Evolutionary conservation across 306 rosid genomes (phyloP).

Genomic region (Lathyrus tuberosus): DNA sequence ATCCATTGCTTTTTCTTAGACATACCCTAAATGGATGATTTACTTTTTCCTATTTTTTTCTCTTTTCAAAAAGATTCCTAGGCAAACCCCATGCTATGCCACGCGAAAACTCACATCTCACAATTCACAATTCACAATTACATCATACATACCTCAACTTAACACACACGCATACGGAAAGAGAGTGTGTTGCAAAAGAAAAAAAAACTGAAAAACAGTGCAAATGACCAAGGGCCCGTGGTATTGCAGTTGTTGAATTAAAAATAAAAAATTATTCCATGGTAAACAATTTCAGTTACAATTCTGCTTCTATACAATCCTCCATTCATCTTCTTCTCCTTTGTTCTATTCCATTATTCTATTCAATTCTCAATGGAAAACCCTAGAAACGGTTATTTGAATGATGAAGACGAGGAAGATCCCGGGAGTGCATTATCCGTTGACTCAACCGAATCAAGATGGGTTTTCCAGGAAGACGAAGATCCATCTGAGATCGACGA

Average conservation of each 20-base stretch:
- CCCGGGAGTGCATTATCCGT: constrained; percentile 39
- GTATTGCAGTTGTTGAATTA: not conserved
- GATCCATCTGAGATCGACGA: constrained; percentile 48
- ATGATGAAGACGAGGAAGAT: constrained; percentile 12
- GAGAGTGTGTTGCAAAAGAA: not conserved
- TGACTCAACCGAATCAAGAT: constrained; percentile 48
- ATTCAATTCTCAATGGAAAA: not conserved
- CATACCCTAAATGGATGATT: too few species aligned
- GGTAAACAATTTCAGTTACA: not conserved
- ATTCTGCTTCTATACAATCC: not conserved
- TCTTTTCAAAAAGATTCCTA: not conserved
- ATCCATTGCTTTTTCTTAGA: too few species aligned
- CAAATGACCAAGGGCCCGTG: not conserved
- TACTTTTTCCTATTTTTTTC: not conserved
- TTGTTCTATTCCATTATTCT: not conserved
- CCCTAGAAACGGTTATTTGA: constrained; percentile 30
- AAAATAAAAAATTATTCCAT: not conserved
- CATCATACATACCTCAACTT: too few species aligned
- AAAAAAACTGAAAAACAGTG: not conserved
- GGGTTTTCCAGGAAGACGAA: constrained; percentile 55
- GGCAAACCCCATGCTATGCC: not conserved
- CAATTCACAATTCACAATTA: too few species aligned
- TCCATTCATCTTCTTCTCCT: not conserved
- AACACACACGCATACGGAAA: too few species aligned
- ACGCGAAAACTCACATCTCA: not conserved